Percentiles rank a stretch among this genome's conserved stretches.
Evolutionary conservation across 768 basidiomycete species (phyloP).

Genomic region (Tylopilus rubrobrunneus): DNA sequence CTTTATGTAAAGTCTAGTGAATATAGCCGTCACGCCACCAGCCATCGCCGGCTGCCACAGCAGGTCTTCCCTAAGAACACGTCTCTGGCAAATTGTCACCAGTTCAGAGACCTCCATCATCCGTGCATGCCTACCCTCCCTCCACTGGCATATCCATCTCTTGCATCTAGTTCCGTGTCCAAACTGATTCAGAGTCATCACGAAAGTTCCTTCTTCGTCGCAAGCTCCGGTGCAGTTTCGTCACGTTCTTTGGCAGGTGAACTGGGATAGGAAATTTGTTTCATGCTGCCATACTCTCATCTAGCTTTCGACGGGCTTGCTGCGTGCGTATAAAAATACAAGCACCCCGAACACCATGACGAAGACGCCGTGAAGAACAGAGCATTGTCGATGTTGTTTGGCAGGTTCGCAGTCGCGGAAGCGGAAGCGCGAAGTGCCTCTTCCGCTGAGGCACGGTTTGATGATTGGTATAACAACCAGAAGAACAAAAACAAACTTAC

Average conservation of each 20-base stretch:
- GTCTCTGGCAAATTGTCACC: too few species aligned
- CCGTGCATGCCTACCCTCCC: neutral
- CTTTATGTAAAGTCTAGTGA: too few species aligned
- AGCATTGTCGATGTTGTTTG: conserved; percentile 66
- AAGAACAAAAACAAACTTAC: conserved; percentile 35
- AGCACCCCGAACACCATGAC: conserved; percentile 37
- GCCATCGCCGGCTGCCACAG: too few species aligned
- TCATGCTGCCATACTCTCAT: conserved; percentile 46
- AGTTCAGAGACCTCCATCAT: neutral
- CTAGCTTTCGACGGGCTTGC: conserved; percentile 59
- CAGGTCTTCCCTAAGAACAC: too few species aligned
- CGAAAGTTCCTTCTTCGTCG: conserved; percentile 1
- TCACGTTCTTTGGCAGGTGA: conserved; percentile 25
- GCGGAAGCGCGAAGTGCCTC: conserved; percentile 63
- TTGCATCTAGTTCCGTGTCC: neutral
- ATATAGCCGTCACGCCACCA: too few species aligned
- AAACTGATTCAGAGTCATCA: neutral
- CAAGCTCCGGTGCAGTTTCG: neutral
- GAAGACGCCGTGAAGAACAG: conserved; percentile 64
- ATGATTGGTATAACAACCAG: neutral
- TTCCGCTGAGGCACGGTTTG: conserved; percentile 42
- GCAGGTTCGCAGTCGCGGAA: conserved; percentile 60
- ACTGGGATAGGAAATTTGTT: neutral
- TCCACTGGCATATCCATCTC: neutral
- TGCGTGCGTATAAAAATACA: conserved; percentile 55